Base-by-base conservation (phyloP, 148 eudicot species). In the Cornus controversa region DNA sequence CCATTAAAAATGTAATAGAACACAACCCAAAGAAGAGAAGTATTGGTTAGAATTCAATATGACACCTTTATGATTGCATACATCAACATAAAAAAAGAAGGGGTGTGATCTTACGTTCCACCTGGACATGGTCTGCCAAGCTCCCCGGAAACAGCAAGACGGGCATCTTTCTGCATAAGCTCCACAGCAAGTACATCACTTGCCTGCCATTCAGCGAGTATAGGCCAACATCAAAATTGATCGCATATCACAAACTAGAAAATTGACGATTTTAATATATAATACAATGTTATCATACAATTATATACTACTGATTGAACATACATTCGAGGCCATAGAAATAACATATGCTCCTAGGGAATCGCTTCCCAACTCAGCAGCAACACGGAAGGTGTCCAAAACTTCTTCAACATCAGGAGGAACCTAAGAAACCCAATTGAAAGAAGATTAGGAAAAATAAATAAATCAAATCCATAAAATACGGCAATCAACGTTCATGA, bases 101-200 rank as follows among this genome's bases (percentile, higher is more conserved):
- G 53, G 58, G 27, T 75, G 73, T 15, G 28, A 47, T 83, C 93
- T 86, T 89, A 92, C 96, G 94, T 88, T 83, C 93, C 95, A 70
- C 94, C 92, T 70, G 91, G 89, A 82, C 93, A 91, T 81, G 90
- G 83, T 80, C 82, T 87, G 80, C 96, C 92, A 76, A 79, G 80
- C 81, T 88, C 87, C 73, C 97, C 97, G 42, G 90, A 80, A 75
- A 86, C 86, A 82, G 94, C 83, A 76, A 94, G 93, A 64, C 91
- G 90, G 22, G 94, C 89, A 80, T 91, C 96, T 85, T 94, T 94
- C 89, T 92, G 98, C 80, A 92, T 85, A 72, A 94, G 97, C 90
- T 94, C 97, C 82, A 94, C 96, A 20, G 96, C 96, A 31, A 94
- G 94, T 76, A 92, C 98, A 84, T 92, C 96, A 76, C 95, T 94